Conservation (phyloP, 106 monocot genomes). For the Dendrobium officinale region DNA sequence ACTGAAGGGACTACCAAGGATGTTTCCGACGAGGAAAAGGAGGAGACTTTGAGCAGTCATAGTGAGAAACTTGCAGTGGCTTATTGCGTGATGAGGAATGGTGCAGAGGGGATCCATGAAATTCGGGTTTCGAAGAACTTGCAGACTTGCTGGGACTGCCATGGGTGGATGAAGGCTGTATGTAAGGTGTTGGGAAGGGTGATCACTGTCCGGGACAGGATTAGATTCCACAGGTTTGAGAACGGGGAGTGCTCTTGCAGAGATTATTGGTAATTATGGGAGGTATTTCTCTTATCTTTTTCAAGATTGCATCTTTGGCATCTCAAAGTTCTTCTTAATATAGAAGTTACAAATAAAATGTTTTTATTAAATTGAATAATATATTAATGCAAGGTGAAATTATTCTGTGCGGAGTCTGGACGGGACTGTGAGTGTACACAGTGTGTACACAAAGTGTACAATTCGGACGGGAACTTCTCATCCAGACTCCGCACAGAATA, state of each 20-base stretch:
- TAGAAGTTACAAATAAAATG: too few relatives aligned
- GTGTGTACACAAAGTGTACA: too few relatives aligned
- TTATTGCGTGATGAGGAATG: slow-evolving; percentile 27
- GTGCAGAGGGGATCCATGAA: slow-evolving; percentile 23
- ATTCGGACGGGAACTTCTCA: too few relatives aligned
- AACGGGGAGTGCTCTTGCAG: slow-evolving; percentile 49
- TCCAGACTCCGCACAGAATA: too few relatives aligned
- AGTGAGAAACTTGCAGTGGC: slow-evolving; percentile 76
- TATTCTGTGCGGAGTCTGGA: too few relatives aligned
- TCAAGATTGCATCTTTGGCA: not conserved
- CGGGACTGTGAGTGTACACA: too few relatives aligned
- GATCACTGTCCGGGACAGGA: slow-evolving; percentile 52
- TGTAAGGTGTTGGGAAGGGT: slow-evolving; percentile 33
- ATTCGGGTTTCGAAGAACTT: slow-evolving; percentile 65
- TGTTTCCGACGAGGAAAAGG: slow-evolving; percentile 59
- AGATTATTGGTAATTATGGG: slow-evolving; percentile 51
- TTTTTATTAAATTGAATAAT: too few relatives aligned
- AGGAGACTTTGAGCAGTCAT: slow-evolving; percentile 49
- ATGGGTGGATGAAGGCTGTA: slow-evolving; percentile 59
- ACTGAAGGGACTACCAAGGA: slow-evolving; percentile 35
- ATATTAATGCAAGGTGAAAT: too few relatives aligned
- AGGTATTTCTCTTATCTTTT: not conserved
- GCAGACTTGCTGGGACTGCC: slow-evolving; percentile 55
- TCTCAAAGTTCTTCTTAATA: too few relatives aligned
- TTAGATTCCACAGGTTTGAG: slow-evolving; percentile 60